Conservation (phyloP, 257 asterid species). For the Solanum clarkiae region DNA sequence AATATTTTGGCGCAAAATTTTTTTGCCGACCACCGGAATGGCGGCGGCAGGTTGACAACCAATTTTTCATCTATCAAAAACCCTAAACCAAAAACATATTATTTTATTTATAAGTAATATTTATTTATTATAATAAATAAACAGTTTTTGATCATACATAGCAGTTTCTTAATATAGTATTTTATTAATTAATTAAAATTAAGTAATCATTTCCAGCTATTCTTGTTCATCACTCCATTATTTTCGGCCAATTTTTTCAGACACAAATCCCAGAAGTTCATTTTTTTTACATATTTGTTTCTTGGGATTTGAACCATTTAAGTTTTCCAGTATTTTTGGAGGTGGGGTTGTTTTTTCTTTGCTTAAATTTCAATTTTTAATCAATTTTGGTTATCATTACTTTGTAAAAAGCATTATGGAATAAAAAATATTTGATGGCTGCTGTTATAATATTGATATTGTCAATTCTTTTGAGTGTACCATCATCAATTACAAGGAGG, state of each 20-base stretch:
- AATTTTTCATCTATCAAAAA: background rate
- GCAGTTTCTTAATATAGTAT: background rate
- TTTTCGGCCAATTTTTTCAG: background rate
- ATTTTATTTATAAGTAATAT: background rate
- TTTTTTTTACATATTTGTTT: background rate
- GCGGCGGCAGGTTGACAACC: constrained; percentile 15
- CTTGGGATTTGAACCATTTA: background rate
- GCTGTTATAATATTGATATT: background rate
- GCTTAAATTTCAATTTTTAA: background rate
- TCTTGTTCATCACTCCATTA: background rate
- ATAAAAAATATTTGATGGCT: background rate
- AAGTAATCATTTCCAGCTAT: background rate
- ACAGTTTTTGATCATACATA: background rate
- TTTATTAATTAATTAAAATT: background rate
- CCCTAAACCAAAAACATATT: background rate
- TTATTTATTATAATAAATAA: background rate
- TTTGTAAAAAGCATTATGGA: background rate
- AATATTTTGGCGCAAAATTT: constrained; percentile 10
- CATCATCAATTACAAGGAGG: background rate
- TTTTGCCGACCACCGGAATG: constrained; percentile 30
- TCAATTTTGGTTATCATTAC: background rate
- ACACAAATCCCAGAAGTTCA: background rate
- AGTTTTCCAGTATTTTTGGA: background rate
- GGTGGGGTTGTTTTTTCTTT: constrained; percentile 2
- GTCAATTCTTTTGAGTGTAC: background rate